These are phyloP conservation scores for Fusarium begoniae DNA, from an alignment of 2,329 filamentous ascomycete species.

Conservation along the genomic window DNA sequence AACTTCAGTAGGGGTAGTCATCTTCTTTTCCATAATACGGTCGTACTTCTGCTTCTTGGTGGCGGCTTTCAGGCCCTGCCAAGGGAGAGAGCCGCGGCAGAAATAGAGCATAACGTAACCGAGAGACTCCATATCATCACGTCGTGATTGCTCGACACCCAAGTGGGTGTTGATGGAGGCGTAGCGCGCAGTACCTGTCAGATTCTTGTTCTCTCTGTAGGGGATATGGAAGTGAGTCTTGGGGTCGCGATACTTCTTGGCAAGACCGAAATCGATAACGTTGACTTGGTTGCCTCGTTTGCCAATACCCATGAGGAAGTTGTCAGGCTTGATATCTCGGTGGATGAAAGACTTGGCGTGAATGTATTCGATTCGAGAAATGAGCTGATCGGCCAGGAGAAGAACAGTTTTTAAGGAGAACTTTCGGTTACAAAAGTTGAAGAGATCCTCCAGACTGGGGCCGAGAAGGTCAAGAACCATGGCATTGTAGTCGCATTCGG, in stretches of 20 bases:
- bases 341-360: conserved; percentile 99
- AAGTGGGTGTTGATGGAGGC: conserved; percentile 99
- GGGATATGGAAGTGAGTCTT: conserved; percentile 99
- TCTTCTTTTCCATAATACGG: conserved; percentile 99
- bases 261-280: conserved; percentile 97
- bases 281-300: conserved; percentile 99
- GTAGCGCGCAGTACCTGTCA: conserved; percentile 98
- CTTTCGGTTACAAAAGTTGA: conserved; percentile 99
- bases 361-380: conserved; percentile 99
- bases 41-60: conserved; percentile 99
- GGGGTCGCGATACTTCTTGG: conserved; percentile 99
- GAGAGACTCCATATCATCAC: conserved; percentile 99
- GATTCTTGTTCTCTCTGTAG: conserved; percentile 99
- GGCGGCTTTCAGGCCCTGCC: conserved; percentile 98
- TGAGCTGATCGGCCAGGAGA: conserved; percentile 95
- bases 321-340: conserved; percentile 99
- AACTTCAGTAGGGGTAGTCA: conserved; percentile 98
- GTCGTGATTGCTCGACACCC: conserved; percentile 97
- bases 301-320: conserved; percentile 99
- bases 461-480: conserved; percentile 98
- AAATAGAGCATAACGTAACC: conserved; percentile 99
- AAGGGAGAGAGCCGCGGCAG: conserved; percentile 97
- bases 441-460: conserved; percentile 94
- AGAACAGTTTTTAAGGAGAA: conserved; percentile 99
- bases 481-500: conserved; percentile 99